A percentile compares a stretch with the other conserved stretches of the same genome.
Evolutionary conservation across 495 filamentous ascomycete species (phyloP).

Genomic region (Neurospora africana): DNA sequence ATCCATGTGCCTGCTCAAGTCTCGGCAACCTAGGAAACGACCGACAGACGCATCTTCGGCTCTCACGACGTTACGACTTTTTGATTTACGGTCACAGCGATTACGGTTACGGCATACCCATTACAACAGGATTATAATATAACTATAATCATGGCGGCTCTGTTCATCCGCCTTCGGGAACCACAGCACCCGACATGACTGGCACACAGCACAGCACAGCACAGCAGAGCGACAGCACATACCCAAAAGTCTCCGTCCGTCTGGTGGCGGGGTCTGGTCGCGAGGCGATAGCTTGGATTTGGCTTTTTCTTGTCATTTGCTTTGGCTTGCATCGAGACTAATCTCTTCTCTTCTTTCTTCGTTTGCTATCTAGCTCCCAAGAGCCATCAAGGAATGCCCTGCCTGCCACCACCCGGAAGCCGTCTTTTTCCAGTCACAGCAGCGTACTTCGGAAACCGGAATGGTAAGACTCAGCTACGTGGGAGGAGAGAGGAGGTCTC

Average conservation of each 20-base stretch:
- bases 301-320: slow-evolving; percentile 2
- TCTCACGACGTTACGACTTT: not conserved
- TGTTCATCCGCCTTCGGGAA: not conserved
- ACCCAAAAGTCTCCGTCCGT: not conserved
- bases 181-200: not conserved
- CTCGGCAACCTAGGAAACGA: not conserved
- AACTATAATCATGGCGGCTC: not conserved
- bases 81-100: not conserved
- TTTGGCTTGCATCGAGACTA: not conserved
- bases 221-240: not conserved
- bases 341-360: slow-evolving; percentile 9
- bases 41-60: not conserved
- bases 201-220: not conserved
- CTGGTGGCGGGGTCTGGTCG: not conserved
- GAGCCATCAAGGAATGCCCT: slow-evolving; percentile 72
- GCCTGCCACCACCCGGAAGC: slow-evolving; percentile 74
- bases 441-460: slow-evolving; percentile 89
- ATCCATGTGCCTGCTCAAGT: not conserved
- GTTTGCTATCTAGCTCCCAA: slow-evolving; percentile 58
- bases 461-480: slow-evolving; percentile 57
- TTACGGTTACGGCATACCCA: not conserved
- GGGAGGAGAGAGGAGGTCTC: not conserved
- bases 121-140: not conserved
- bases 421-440: slow-evolving; percentile 97
- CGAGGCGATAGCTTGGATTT: not conserved